These are phyloP conservation scores for Aspergillus amoenus DNA, from an alignment of 2,329 filamentous ascomycete genomes.

Conservation along the genomic window DNA sequence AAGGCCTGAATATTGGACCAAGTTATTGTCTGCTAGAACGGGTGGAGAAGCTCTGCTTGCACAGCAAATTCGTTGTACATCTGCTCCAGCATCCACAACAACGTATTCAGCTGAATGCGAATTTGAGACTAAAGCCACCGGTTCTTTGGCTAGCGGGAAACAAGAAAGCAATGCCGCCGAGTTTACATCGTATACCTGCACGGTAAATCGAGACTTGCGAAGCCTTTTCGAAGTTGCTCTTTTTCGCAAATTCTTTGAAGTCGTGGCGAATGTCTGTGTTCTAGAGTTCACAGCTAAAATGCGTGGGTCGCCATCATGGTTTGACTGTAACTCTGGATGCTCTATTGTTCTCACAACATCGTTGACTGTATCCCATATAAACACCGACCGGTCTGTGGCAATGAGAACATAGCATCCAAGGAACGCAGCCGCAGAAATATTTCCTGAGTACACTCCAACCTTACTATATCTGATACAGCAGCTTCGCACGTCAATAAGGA, in stretches of 20 bases:
- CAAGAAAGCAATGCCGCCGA: constrained; percentile 60
- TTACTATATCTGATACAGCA: constrained; percentile 67
- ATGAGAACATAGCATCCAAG: constrained; percentile 73
- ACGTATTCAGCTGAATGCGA: constrained; percentile 70
- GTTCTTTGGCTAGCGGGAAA: constrained; percentile 54
- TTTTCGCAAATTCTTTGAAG: constrained; percentile 39
- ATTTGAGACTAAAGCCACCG: constrained; percentile 67
- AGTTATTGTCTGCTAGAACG: constrained; percentile 24
- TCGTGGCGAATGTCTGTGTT: constrained; percentile 66
- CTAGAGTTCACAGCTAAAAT: constrained; percentile 66
- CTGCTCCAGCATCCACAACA: constrained; percentile 71
- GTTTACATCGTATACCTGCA: constrained; percentile 68
- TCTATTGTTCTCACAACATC: constrained; percentile 71
- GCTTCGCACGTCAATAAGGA: constrained; percentile 72
- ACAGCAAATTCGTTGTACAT: constrained; percentile 55
- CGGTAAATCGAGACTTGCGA: constrained; percentile 40
- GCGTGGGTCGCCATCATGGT: constrained; percentile 18
- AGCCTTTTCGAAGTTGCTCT: constrained; percentile 45
- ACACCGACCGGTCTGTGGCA: constrained; percentile 67
- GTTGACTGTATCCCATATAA: constrained; percentile 79
- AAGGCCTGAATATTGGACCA: constrained; percentile 26
- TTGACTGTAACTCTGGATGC: constrained; percentile 43
- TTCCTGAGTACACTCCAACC: constrained; percentile 65
- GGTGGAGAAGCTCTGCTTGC: constrained; percentile 24
- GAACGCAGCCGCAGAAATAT: constrained; percentile 67